Base-by-base conservation (phyloP, 768 basidiomycete species). In the Exsudoporus frostii region DNA sequence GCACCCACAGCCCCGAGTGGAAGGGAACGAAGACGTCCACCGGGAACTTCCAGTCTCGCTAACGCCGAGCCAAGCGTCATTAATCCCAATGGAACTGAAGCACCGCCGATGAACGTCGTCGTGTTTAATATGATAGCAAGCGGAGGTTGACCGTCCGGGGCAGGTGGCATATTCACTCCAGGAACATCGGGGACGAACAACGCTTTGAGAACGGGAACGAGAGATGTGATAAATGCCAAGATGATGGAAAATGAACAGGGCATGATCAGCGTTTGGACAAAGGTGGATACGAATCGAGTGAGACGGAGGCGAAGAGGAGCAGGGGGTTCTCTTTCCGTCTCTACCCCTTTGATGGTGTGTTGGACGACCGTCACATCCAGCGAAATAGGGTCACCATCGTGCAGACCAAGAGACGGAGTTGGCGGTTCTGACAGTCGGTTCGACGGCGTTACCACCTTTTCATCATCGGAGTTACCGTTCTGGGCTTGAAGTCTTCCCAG, bases 91-190 rank as follows among this genome's bases (percentile, higher is more conserved):
- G 86, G 86, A 0, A 89, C 80, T 4, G 81, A 79, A 1, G 84
- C 85, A 1, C 66, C 77, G 1, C 87, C 85, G 34, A 86, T 73
- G 58, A 88, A 88, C 1, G 71, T 66, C 0, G 79, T 68, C 0
- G 81, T 78, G 50, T 85, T 81, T 50, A 84, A 60, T 34, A 88
- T 40, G 55, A 88, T 78, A 0, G 81, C 76, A 17, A 88, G 79
- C 0, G 86, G 86, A 1, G 87, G 85, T 54, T 79, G 74, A 0
- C 85, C 85, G 57, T 88, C 86, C 0, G 86, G 86, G 0, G 83
- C 82, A 22, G 71, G 41, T 4, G 76, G 75, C 49, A 79, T 82
- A 33, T 69, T 56, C 1, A 73, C 69, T 1, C 74, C 73, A 1
- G 75, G 68, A 4, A 82, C 72, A 13, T 60, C 62, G 3, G 70